Evolutionary conservation across 352 stramenopile species (phyloP).

Genomic region (Phytophthora vignae): DNA sequence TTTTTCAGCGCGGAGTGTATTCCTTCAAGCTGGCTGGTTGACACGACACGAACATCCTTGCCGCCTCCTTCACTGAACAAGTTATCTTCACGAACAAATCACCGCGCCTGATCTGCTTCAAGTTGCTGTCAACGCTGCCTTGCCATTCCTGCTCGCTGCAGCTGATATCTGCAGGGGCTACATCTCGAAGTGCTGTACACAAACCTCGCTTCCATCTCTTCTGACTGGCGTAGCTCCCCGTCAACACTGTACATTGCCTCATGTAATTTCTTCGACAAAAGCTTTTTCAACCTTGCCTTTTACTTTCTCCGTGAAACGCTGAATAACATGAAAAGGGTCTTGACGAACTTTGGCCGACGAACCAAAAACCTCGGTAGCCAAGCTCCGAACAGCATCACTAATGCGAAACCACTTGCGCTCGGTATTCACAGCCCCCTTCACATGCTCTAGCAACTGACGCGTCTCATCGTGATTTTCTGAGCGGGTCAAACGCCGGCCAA

Average conservation of each 20-base stretch:
- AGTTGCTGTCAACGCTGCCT: neutral
- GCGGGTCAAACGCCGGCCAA: too few species aligned
- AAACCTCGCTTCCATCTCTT: neutral
- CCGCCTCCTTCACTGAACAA: neutral
- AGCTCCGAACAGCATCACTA: too few species aligned
- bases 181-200: neutral
- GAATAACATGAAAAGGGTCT: too few species aligned
- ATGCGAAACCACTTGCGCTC: too few species aligned
- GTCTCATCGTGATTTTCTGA: too few species aligned
- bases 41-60: neutral
- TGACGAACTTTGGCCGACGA: too few species aligned
- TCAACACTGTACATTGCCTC: slow-evolving; percentile 1
- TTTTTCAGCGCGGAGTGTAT: slow-evolving; percentile 6
- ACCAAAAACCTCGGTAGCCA: too few species aligned
- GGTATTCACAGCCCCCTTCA: too few species aligned
- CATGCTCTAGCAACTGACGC: too few species aligned
- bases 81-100: slow-evolving; percentile 6
- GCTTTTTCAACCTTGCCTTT: too few species aligned
- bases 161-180: neutral
- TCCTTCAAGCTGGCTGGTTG: neutral
- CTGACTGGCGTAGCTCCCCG: neutral
- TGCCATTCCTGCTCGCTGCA: slow-evolving; percentile 1
- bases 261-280: slow-evolving; percentile 1
- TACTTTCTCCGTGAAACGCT: too few species aligned
- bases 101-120: slow-evolving; percentile 1